Evolutionary conservation across 371 early-diverging fungal genomes (phyloP), one percentile per base, ranked within the genome.

Genomic region (Phascolomyces articulosus): DNA sequence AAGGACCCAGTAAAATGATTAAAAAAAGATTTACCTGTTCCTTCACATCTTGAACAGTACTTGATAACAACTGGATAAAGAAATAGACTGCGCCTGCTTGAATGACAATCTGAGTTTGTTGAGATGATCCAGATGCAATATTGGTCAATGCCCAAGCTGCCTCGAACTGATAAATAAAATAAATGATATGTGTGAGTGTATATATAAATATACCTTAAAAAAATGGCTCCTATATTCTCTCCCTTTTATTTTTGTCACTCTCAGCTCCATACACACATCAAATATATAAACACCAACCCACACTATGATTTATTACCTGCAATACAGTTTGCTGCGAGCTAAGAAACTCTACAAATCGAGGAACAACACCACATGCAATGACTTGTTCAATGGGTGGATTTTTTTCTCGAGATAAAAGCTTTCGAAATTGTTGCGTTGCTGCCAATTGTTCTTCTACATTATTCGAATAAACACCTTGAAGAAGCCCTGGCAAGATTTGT

Each of bases 61-160:
- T 95, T 69, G 87, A 74, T 58, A 99, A 82, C 58, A 99, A 87
- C 71, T 92, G 83, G 60, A 99, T 90, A 73, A 99, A 96, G 54
- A 86, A 80, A 57, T 95, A 96, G 31, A 99, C 93, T 6, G 99
- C 98, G 49, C 95, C 94, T 41, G 90, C 81, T 53, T 98, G 88
- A 62, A 99, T 93, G 16, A 99, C 98, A 58, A 87, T 88, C 73
- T 93, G 87, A 4, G 99, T 99, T 80, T 99, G 99, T 63, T 88
- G 78, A 2, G 97, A 92, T 16, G 95, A 93, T 38, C 99, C 99
- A 18, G 99, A 99, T 20, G 99, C 99, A 78, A 99, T 99, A 80
- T 99, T 99, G 63, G 99, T 99, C 69, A 99, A 84, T 23, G 98
- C 99, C 99, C 99, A 99, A 26, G 99, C 99, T 56, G 99, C 94